Percentiles rank a stretch among this genome's conserved stretches.
phyloP scores from a whole-genome alignment of 2,329 filamentous ascomycete species.

The Diplodia mutila region DNA sequence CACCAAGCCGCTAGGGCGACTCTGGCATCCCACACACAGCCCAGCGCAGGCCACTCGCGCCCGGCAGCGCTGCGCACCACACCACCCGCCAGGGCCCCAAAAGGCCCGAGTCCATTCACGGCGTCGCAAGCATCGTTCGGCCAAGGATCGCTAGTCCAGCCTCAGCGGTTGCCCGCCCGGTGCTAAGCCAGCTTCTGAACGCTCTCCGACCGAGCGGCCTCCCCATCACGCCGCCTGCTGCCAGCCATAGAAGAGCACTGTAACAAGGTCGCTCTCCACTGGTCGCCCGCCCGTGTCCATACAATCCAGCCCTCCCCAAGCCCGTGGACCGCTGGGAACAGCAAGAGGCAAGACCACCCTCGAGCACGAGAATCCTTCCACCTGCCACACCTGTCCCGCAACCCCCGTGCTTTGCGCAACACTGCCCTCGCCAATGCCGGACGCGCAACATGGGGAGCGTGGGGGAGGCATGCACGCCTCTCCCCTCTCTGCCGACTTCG shows the following conservation, averaged over 20 bases:
- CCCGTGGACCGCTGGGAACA: constrained; percentile 19
- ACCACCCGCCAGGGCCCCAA: constrained; percentile 26
- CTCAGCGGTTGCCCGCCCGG: constrained; percentile 26
- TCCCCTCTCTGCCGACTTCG: constrained; percentile 33
- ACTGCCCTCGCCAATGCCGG: constrained; percentile 41
- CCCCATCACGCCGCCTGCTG: constrained; percentile 29
- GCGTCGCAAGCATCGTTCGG: constrained; percentile 26
- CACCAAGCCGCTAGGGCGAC: constrained; percentile 9
- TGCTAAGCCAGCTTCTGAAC: constrained; percentile 31
- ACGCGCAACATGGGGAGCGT: constrained; percentile 45
- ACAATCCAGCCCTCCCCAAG: constrained; percentile 20
- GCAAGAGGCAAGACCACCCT: constrained; percentile 20
- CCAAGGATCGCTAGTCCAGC: constrained; percentile 28
- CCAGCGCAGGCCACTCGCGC: constrained; percentile 12
- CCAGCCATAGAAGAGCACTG: constrained; percentile 25
- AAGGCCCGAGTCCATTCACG: constrained; percentile 29
- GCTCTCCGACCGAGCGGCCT: constrained; percentile 28
- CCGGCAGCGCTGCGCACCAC: constrained; percentile 19
- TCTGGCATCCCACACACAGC: constrained; percentile 22
- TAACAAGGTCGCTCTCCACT: constrained; percentile 17
- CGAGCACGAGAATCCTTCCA: constrained; percentile 18
- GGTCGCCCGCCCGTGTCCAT: constrained; percentile 18
- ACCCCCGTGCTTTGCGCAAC: constrained; percentile 33
- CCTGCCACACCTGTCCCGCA: constrained; percentile 20
- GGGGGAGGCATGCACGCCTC: constrained; percentile 40